Evolutionary conservation across 2,329 filamentous ascomycete species (phyloP).

Genomic region (Sarocladiaceae sp.): DNA sequence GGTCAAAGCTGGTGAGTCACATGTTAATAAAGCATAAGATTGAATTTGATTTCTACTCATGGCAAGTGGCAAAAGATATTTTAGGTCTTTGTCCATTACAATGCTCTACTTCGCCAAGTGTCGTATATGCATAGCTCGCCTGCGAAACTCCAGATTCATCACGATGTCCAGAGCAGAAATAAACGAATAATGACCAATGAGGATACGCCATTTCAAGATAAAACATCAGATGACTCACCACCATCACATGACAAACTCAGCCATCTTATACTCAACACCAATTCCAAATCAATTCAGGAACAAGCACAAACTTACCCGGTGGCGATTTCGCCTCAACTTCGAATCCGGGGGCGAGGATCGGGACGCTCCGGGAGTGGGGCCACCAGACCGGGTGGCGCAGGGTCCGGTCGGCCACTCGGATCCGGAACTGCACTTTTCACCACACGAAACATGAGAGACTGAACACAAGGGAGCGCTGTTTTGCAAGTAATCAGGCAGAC

Average conservation of each 20-base stretch:
- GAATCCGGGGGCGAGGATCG: constrained; percentile 4
- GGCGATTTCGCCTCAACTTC: background rate
- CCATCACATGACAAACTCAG: background rate
- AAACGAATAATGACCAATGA: no score
- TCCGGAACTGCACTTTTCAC: background rate
- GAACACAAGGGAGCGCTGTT: no score
- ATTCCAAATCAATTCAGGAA: background rate
- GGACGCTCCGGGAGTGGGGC: constrained; percentile 8
- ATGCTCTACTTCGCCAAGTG: no score
- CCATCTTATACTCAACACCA: background rate
- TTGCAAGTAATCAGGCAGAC: no score
- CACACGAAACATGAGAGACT: constrained; percentile 4
- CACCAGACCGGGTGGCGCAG: background rate
- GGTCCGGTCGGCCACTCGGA: background rate
- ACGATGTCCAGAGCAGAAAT: no score
- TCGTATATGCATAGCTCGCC: no score
- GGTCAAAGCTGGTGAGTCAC: no score
- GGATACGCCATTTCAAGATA: background rate
- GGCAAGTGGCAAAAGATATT: no score
- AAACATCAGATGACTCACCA: background rate
- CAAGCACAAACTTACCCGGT: background rate
- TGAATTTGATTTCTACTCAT: no score
- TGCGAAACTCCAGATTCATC: no score
- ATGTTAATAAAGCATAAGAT: no score
- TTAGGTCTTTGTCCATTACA: no score